phyloP scores from a whole-genome alignment of 345 rosid species.

The Melaleuca alternifolia region DNA sequence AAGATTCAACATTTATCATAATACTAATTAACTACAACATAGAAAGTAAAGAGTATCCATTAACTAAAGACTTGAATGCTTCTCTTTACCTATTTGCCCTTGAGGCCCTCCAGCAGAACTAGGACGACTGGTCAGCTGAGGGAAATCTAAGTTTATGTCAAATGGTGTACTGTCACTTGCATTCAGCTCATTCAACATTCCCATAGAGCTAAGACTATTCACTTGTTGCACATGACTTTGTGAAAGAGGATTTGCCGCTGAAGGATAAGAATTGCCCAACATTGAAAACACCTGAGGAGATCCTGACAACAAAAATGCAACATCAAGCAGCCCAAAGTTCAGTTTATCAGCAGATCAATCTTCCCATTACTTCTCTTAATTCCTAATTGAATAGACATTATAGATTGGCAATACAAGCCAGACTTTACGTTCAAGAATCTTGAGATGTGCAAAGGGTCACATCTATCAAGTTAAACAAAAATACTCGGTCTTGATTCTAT shows the following conservation, averaged over 20 bases:
- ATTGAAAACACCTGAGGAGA: constrained; percentile 88
- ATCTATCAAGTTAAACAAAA: not conserved
- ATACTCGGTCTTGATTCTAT: not conserved
- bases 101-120: constrained; percentile 96
- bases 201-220: constrained; percentile 77
- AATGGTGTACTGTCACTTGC: constrained; percentile 80
- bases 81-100: constrained; percentile 77
- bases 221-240: constrained; percentile 83
- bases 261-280: constrained; percentile 66
- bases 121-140: constrained; percentile 89
- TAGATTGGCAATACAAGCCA: not conserved
- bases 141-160: constrained; percentile 92
- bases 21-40: not conserved
- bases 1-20: not conserved
- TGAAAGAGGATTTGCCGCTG: constrained; percentile 75
- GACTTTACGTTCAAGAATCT: not conserved
- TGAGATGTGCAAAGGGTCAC: not conserved
- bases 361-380: not conserved
- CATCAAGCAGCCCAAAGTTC: not conserved
- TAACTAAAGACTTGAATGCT: not conserved
- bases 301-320: constrained; percentile 41
- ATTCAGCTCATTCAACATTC: constrained; percentile 76
- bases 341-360: not conserved
- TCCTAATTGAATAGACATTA: not conserved
- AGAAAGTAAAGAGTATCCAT: not conserved